Evolutionary conservation across 805 yeast species (phyloP).

Genomic region (Candida ortonii): DNA sequence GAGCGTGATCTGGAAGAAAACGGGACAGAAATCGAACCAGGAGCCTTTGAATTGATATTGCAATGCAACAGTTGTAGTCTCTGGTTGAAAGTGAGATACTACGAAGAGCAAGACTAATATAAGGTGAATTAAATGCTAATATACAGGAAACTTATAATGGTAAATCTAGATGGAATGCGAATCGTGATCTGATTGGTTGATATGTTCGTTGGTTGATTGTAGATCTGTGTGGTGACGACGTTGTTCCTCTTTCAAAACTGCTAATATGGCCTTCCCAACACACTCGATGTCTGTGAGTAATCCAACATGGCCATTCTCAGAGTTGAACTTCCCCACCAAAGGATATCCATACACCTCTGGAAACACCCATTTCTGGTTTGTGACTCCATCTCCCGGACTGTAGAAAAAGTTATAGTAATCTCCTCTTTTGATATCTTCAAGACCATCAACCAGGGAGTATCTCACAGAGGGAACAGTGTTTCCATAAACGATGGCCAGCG

Average conservation of each 20-base stretch:
- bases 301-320: constrained; percentile 74
- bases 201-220: no score
- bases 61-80: constrained; percentile 84
- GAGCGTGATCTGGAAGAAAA: constrained; percentile 60
- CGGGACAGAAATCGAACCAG: constrained; percentile 38
- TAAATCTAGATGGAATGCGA: no score
- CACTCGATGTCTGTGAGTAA: constrained; percentile 70
- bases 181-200: no score
- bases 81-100: constrained; percentile 76
- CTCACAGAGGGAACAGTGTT: constrained; percentile 81
- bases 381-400: constrained; percentile 94
- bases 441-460: constrained; percentile 65
- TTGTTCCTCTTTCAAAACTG: constrained; percentile 59
- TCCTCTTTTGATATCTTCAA: constrained; percentile 65
- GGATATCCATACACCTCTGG: constrained; percentile 75
- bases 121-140: neutral
- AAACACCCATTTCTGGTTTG: constrained; percentile 76
- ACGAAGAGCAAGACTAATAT: constrained; percentile 41
- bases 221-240: no score
- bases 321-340: constrained; percentile 62
- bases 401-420: constrained; percentile 73
- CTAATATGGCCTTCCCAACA: constrained; percentile 68
- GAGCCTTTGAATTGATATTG: constrained; percentile 60
- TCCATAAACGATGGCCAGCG: constrained; percentile 79
- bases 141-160: neutral